A percentile compares a stretch with the other conserved stretches of the same genome.
phyloP scores from a whole-genome alignment of 1,284 basidiomycete species.

The Chalciporus sp. region DNA sequence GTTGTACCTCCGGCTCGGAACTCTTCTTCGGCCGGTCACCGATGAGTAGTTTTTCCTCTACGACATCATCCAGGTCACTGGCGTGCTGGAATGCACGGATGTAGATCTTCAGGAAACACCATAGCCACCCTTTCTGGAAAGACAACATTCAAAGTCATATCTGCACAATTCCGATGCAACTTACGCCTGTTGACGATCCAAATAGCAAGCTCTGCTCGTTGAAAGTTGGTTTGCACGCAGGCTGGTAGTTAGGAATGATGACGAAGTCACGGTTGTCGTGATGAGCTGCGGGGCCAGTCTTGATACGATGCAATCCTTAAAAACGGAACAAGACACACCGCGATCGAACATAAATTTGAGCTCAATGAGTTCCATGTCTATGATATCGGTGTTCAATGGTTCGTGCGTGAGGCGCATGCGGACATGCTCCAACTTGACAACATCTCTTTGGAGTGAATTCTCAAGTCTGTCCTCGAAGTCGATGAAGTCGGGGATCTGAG shows the following conservation, averaged over 20 bases:
- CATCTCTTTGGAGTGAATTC: slow-evolving; percentile 78
- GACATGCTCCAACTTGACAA: slow-evolving; percentile 78
- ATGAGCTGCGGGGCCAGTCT: slow-evolving; percentile 48
- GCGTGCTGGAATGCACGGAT: slow-evolving; percentile 74
- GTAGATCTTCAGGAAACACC: slow-evolving; percentile 71
- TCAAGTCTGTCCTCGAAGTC: slow-evolving; percentile 76
- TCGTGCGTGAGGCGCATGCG: slow-evolving; percentile 82
- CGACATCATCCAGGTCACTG: slow-evolving; percentile 73
- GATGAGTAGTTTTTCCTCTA: slow-evolving; percentile 76
- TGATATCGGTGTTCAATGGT: slow-evolving; percentile 61
- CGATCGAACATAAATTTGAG: slow-evolving; percentile 83
- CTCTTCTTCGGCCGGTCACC: slow-evolving; percentile 75
- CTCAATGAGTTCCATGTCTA: slow-evolving; percentile 81
- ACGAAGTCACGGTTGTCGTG: slow-evolving; percentile 83
- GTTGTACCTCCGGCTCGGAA: slow-evolving; percentile 48
- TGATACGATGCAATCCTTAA: slow-evolving; percentile 11
- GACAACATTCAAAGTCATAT: slow-evolving; percentile 3
- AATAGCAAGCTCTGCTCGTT: slow-evolving; percentile 71
- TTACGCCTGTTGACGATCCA: slow-evolving; percentile 61
- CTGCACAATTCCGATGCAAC: slow-evolving; percentile 18
- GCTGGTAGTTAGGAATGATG: slow-evolving; percentile 80
- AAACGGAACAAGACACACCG: slow-evolving; percentile 45
- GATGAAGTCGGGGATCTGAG: slow-evolving; percentile 84
- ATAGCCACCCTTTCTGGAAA: slow-evolving; percentile 67
- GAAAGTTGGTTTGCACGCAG: slow-evolving; percentile 49